Base-by-base conservation (phyloP, 208 protist species). In the Eutreptiella sp. region DNA sequence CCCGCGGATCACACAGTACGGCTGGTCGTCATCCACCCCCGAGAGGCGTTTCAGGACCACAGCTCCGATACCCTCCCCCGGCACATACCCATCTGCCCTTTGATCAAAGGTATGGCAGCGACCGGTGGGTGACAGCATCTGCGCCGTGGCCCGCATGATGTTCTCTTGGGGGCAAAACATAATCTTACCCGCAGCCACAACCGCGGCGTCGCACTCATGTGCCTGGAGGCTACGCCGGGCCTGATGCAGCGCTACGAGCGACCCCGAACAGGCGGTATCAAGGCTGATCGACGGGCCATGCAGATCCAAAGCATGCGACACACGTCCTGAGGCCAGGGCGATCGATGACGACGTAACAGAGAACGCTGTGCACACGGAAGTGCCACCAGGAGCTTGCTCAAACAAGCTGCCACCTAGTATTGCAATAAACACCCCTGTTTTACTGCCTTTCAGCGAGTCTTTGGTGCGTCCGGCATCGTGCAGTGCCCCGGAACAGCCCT, bases 231-330 rank as follows among this genome's bases (percentile, higher is more conserved):
- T 53, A 24, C 54, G 4, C 32, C 23, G 36, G 7, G 70, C 83
- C 3, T 76, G 35, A 53, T 86, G 70, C 9, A 77, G 11, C 3
- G 81, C 80, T 2, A 82, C 72, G 3, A 88, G 63, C 7, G 82
- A 79, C 0, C 70, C 73, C 7, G 75, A 81, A 57, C 83, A 88
- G 9, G 83, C 81, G 4, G 81, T 84, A 53, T 88, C 83, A 7
- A 81, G 14, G 14, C 59, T 63, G 21, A 84, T 5, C 23, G 63
- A 73, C 4, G 79, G 70, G 0, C 83, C 83, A 9, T 54, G 47
- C 14, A 82, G 69, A 46, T 77, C 77, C 35, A 70, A 73, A 16
- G 34, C 28, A 48, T 70, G 78, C 1, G 79, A 72, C 1, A 88
- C 14, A 4, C 83, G 41, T 27, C 67, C 65, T n/a, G 50, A 24